Conservation (phyloP, 257 asterid genomes). For the Craterostigma plantagineum region DNA sequence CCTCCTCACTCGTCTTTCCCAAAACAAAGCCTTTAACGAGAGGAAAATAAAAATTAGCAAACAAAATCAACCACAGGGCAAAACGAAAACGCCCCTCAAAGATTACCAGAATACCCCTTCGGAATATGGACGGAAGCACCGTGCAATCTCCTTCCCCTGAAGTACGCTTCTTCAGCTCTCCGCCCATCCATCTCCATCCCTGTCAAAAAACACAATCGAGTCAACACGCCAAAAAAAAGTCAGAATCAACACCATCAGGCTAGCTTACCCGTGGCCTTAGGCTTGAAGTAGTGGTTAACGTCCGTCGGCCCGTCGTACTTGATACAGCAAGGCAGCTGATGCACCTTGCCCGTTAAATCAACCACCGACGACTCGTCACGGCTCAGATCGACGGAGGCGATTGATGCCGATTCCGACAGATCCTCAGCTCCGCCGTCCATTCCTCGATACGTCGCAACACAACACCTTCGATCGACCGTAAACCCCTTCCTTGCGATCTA, state of each 20-base stretch:
- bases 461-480: too few relatives aligned
- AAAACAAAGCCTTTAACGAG: constrained; percentile 41
- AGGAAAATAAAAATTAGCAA: constrained; percentile 1
- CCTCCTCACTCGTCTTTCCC: constrained; percentile 30
- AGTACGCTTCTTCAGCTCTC: constrained; percentile 68
- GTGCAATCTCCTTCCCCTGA: constrained; percentile 78
- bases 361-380: constrained; percentile 14
- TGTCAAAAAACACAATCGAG: constrained; percentile 7
- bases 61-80: not conserved
- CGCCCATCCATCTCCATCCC: constrained; percentile 72
- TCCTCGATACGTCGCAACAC: too few relatives aligned
- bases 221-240: not conserved
- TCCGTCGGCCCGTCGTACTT: constrained; percentile 59
- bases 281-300: constrained; percentile 77
- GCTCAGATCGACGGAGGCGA: constrained; percentile 23
- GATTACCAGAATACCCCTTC: constrained; percentile 52
- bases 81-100: not conserved
- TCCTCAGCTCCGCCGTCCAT: too few relatives aligned
- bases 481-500: too few relatives aligned
- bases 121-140: constrained; percentile 66
- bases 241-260: constrained; percentile 1
- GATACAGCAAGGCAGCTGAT: constrained; percentile 82
- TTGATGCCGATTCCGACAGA: too few relatives aligned
- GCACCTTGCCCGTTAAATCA: constrained; percentile 65
- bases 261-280: constrained; percentile 44